phyloP scores from a whole-genome alignment of 2,329 filamentous ascomycete genomes.

The Fonsecaea pugnacius region DNA sequence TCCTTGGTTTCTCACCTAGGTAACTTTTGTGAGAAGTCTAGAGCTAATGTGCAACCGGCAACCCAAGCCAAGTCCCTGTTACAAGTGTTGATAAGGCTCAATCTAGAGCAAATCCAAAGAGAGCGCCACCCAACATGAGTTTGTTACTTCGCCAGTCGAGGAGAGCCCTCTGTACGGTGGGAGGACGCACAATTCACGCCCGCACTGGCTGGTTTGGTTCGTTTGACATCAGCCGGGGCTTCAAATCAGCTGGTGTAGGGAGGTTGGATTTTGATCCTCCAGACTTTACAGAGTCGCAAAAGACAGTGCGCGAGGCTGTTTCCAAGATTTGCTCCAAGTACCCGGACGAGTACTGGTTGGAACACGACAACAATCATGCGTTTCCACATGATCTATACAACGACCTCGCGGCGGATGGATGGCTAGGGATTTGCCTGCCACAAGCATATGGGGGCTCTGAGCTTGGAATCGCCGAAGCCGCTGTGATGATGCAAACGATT shows the following conservation, averaged over 20 bases:
- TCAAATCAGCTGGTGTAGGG: too few species aligned
- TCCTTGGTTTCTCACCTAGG: too few species aligned
- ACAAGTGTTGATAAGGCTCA: too few species aligned
- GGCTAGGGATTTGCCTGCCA: conserved; percentile 54
- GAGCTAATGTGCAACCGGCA: too few species aligned
- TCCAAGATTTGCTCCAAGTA: conserved; percentile 51
- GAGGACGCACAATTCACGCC: neutral
- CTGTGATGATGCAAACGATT: conserved; percentile 56
- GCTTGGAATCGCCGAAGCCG: conserved; percentile 50
- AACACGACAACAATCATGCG: conserved; percentile 43
- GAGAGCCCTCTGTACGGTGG: too few species aligned
- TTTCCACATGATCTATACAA: conserved; percentile 50
- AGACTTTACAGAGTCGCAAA: conserved; percentile 49
- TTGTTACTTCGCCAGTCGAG: too few species aligned
- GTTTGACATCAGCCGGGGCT: too few species aligned
- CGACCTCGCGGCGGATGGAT: conserved; percentile 49
- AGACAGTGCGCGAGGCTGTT: conserved; percentile 50
- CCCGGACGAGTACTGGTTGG: conserved; percentile 50
- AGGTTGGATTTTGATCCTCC: conserved; percentile 32
- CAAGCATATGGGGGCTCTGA: conserved; percentile 49
- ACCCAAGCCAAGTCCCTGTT: too few species aligned
- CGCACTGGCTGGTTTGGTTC: neutral
- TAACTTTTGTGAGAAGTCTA: too few species aligned
- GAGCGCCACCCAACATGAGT: too few species aligned
- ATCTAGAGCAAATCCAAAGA: too few species aligned